Conservation (phyloP, 371 early-diverging fungal genomes). For the Saksenaea vasiformis region DNA sequence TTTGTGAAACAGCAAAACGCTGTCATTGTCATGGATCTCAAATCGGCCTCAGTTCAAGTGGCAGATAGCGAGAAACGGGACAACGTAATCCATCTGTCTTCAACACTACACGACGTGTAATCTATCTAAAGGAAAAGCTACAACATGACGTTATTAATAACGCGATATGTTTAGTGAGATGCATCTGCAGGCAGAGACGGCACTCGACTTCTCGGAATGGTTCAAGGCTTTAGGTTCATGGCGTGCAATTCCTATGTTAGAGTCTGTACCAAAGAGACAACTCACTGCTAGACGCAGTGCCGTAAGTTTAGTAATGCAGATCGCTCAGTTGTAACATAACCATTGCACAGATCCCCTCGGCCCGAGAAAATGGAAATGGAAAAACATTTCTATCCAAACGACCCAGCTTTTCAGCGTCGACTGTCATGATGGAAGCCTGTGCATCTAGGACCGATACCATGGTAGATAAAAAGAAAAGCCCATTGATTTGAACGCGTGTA, state of each 20-base stretch:
- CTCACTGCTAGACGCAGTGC: constrained; percentile 5
- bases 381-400: constrained; percentile 6
- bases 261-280: neutral
- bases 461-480: neutral
- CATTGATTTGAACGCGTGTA: no score
- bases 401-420: constrained; percentile 9
- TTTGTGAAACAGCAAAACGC: constrained; percentile 9
- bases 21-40: constrained; percentile 16
- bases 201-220: constrained; percentile 32
- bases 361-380: neutral
- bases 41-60: constrained; percentile 16
- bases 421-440: constrained; percentile 5
- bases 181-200: constrained; percentile 29
- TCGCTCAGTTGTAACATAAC: neutral
- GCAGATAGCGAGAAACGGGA: constrained; percentile 32
- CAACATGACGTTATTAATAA: neutral
- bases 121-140: neutral
- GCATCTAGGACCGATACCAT: neutral
- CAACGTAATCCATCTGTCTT: constrained; percentile 25
- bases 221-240: constrained; percentile 26
- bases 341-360: neutral
- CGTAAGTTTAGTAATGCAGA: neutral
- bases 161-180: constrained; percentile 7
- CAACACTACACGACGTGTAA: constrained; percentile 5
- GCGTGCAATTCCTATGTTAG: constrained; percentile 2